Base-by-base conservation (phyloP, 495 filamentous ascomycete genomes). In the Trichocladium uniseriatum region DNA sequence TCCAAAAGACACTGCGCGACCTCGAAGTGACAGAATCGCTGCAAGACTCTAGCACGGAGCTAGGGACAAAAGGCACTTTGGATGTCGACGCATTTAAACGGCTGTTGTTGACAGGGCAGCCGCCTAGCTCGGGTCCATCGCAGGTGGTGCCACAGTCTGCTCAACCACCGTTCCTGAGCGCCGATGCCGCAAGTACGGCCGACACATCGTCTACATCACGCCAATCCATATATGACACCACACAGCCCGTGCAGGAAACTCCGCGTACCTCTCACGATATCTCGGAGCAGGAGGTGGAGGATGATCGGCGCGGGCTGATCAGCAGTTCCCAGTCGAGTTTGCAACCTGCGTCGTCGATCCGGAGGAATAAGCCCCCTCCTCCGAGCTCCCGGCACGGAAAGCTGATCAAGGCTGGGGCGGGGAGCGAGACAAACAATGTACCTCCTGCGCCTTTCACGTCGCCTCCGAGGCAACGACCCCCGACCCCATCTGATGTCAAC, bases 381-480 rank as follows among this genome's bases (percentile, higher is more conserved):
- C 59, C 83, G 2, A 81, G 68, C 55, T 81, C 74, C 35, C 76
- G 82, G 47, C 82, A 85, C 65, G 84, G 84, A 6, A 84, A 81
- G 59, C 65, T 79, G n/a, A 84, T 87, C 37, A 78, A 69, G 61
- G 48, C 53, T 61, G 15, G 9, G 20, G 6, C 28, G n/a, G 49
- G 21, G 0, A 35, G 22, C 0, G 46, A 32, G n/a, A 27, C 34
- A 9, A 24, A 14, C n/a, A 41, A 22, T 19, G 34, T n/a, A n/a
- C n/a, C 35, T 7, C 14, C 43, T 6, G 19, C 46, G 1, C 37
- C 45, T 2, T 35, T 51, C 13, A 7, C 44, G 4, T 51, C 47
- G 0, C 52, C 56, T 10, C 52, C 53, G 8, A 22, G 32, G 13
- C 49, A 21, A 16, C 16, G 39, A 14, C 38, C 53, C 5, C 36